Evolutionary conservation across 176 grass and related monocot species (phyloP), one percentile per base, ranked within the genome.

Genomic region (Areca catechu): DNA sequence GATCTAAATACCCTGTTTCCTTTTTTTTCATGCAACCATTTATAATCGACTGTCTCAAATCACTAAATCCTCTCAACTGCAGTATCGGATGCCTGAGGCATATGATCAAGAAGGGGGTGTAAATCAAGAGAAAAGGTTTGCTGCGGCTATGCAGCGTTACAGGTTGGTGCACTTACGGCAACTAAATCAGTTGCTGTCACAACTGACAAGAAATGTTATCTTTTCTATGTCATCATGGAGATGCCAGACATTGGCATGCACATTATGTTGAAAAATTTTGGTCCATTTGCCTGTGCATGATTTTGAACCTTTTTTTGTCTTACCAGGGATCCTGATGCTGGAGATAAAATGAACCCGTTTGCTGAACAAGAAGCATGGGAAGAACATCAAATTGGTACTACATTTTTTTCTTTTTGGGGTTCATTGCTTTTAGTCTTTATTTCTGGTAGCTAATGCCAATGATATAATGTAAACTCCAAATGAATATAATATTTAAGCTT

Each of bases 261-360:
- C 34, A 10, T 43, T 43, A 43, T 43, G 29, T 34, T 29, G 28
- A 29, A 29, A 5, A 29, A 29, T 5, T 29, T 5, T 15, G 57
- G 7, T 58, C 34, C 49, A 16, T 50, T 25, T 7, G 15, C 22
- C 29, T 63, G 48, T 52, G 0, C 20, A 20, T 24, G 19, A 69
- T 53, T 54, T 20, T 61, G 61, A 68, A 60, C 57, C 22, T 70
- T 56, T 76, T 37, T 22, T 61, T 71, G 51, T 71, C 63, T 63
- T 56, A 53, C 16, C 54, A 95, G 90, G 71, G 92, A 90, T 82
- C 68, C 83, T 54, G 71, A 76, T 43, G 92, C 27, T 29, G 82
- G 66, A 53, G 92, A 96, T 76, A 96, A 96, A 71, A 96, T 96
- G 92, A 90, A 96, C 57, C 92, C 92, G 65, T 96, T 96, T 85